Base-by-base conservation (phyloP, 2,329 filamentous ascomycete genomes). In the Ophiostoma sp. region DNA sequence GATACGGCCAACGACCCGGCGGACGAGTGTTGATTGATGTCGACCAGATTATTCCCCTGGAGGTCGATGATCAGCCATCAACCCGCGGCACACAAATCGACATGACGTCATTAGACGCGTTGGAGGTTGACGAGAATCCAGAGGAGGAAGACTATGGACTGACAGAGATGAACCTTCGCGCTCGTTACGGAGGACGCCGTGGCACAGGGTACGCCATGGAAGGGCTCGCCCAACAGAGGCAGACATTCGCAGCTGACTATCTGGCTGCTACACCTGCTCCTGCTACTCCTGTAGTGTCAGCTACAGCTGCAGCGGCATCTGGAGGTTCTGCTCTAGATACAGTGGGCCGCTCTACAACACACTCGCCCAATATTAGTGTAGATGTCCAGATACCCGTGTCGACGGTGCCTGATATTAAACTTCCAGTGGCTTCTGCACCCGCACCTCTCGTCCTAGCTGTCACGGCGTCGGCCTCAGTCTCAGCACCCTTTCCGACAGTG, bases 81-180 rank as follows among this genome's bases (percentile, higher is more conserved):
- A 27, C 27, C 27, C 27, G 27, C 27, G 27, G 27, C 27, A 27
- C 27, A 27, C 27, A 62, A 4, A 62, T 42, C 9, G 60, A 63
- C 38, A 63, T 63, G 63, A 64, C n/a, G 3, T 44, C 49, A 0
- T 47, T 40, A 1, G 66, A 66, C 2, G 45, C 42, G 0, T 38
- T 70, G 14, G 67, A 70, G 16, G 67, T 69, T 1, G 69, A 67
- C 67, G 63, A 67, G 5, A 52, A 60, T 45, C 66, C 36, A 6
- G 66, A 66, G 6, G 67, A 36, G 45, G 60, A 62, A 27, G 62
- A 55, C n/a, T 11, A n/a, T 4, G 18, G 8, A n/a, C 8, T 63
- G 2, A n/a, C 40, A 14, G 60, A 42, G 38, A 63, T 42, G 40
- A 5, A 18, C 16, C 40, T 63, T 2, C 60, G 60, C 7, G 60